These are phyloP conservation scores for Collybiopsis confluens DNA, from an alignment of 768 basidiomycete genomes.

Conservation along the genomic window DNA sequence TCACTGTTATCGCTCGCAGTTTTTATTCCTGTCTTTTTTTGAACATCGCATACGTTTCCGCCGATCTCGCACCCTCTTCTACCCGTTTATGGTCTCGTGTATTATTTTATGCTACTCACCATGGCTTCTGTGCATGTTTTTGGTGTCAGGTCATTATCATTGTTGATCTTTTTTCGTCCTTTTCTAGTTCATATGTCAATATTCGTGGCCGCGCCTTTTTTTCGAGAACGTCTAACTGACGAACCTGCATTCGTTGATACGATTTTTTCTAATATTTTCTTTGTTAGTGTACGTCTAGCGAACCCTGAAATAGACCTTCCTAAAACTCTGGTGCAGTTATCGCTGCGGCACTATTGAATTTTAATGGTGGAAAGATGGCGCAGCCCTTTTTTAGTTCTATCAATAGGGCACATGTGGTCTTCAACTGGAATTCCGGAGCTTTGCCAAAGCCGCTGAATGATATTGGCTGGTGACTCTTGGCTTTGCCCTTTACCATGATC, in stretches of 20 bases:
- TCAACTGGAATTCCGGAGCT: neutral
- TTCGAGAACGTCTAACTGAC: neutral
- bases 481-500: slow-evolving; percentile 3
- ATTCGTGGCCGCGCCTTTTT: neutral
- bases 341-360: neutral
- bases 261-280: neutral
- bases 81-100: slow-evolving; percentile 2
- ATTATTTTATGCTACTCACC: slow-evolving; percentile 8
- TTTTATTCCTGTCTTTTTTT: neutral
- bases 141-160: neutral
- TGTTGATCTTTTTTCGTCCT: neutral
- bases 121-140: slow-evolving; percentile 4
- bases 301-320: neutral
- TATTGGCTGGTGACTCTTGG: too few species aligned
- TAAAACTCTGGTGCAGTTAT: neutral
- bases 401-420: neutral
- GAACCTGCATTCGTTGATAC: neutral
- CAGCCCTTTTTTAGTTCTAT: neutral
- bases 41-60: too few species aligned
- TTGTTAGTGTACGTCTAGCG: neutral
- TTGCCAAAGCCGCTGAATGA: neutral
- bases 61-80: slow-evolving; percentile 1
- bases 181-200: neutral
- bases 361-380: neutral
- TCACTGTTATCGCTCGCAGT: neutral